A percentile compares a stretch with the other conserved stretches of the same genome.
phyloP scores from a whole-genome alignment of 169 alveolate genomes.

The Eimeria brunetti region DNA sequence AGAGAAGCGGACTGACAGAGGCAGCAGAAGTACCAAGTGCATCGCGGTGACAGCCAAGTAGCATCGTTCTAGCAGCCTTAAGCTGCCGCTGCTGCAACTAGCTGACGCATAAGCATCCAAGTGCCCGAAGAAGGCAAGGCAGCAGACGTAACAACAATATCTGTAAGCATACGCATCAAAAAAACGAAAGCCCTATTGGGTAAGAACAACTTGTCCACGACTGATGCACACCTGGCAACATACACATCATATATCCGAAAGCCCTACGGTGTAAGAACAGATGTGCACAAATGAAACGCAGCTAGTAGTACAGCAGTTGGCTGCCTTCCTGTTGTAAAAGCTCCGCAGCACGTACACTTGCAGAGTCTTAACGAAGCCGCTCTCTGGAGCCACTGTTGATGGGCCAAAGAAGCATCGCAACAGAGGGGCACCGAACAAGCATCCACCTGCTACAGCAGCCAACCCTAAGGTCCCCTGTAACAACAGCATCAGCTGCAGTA shows the following conservation, averaged over 20 bases:
- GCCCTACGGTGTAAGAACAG: background rate
- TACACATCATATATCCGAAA: background rate
- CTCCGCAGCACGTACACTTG: conserved; percentile 27
- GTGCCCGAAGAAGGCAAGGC: conserved; percentile 41
- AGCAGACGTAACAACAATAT: conserved; percentile 43
- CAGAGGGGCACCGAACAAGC: conserved; percentile 39
- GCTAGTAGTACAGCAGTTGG: background rate
- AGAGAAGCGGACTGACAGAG: conserved; percentile 36
- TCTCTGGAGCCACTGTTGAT: conserved; percentile 52
- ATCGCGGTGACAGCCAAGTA: conserved; percentile 43
- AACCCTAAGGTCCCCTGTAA: conserved; percentile 56
- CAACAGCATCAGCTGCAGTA: conserved; percentile 36
- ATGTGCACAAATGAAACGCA: background rate
- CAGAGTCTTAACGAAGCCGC: conserved; percentile 42
- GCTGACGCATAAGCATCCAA: conserved; percentile 59
- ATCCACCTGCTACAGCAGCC: conserved; percentile 52
- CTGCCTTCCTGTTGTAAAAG: background rate
- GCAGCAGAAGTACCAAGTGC: conserved; percentile 23
- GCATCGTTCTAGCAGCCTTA: conserved; percentile 37
- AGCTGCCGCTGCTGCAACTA: conserved; percentile 38
- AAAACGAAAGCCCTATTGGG: background rate
- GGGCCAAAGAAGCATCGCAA: conserved; percentile 58
- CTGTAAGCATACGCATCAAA: conserved; percentile 11
- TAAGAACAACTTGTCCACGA: background rate
- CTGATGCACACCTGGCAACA: background rate